phyloP scores from a whole-genome alignment of 495 filamentous ascomycete genomes.

The Melanomma pulvis-pyrius region DNA sequence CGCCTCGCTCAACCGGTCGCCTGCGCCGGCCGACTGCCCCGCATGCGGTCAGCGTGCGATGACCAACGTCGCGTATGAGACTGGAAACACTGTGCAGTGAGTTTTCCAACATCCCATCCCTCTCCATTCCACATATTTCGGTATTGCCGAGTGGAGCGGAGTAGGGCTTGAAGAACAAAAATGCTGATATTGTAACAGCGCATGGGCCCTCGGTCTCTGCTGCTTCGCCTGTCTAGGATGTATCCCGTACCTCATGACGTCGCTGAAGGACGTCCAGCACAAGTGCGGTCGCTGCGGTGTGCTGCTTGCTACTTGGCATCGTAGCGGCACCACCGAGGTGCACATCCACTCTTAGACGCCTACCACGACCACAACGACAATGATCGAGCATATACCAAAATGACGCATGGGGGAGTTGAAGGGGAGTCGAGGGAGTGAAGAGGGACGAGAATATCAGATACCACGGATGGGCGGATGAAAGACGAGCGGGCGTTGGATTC shows the following conservation, averaged over 20 bases:
- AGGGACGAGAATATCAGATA: not conserved
- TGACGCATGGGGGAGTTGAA: not conserved
- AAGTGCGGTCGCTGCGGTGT: constrained; percentile 55
- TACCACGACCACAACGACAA: not conserved
- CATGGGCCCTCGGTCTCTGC: constrained; percentile 52
- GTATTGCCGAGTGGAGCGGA: not conserved
- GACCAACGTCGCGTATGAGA: constrained; percentile 48
- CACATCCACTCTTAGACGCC: constrained; percentile 41
- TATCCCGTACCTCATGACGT: constrained; percentile 56
- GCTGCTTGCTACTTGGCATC: constrained; percentile 56
- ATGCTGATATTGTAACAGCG: constrained; percentile 43
- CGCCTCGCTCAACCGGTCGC: constrained; percentile 39
- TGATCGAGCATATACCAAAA: not conserved
- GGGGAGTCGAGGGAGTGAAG: not conserved
- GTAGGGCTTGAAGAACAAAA: not conserved
- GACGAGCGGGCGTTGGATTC: not conserved
- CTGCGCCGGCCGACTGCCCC: constrained; percentile 56
- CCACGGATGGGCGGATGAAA: not conserved
- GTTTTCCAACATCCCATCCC: constrained; percentile 23
- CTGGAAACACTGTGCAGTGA: constrained; percentile 57
- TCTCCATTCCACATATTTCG: not conserved
- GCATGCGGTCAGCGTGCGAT: constrained; percentile 52
- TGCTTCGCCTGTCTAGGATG: constrained; percentile 54
- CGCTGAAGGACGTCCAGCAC: constrained; percentile 58
- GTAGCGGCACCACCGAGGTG: constrained; percentile 54